Base-by-base conservation (phyloP, 139 green algal genomes). In the Mesotaenium endlicherianum region DNA sequence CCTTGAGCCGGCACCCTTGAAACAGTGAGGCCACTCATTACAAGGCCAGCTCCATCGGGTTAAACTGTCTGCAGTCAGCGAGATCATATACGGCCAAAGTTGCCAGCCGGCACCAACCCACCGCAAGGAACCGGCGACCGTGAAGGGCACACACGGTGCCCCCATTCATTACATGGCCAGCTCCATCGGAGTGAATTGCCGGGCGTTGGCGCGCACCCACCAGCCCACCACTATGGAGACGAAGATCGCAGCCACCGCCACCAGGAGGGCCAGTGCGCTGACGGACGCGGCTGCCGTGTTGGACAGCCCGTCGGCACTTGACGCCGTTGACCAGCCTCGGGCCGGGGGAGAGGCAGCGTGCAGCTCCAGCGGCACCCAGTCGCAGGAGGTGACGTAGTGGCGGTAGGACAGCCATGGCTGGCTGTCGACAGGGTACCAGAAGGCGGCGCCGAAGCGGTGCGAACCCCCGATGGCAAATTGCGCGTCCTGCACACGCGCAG, bases 191-290 rank as follows among this genome's bases (percentile, higher is more conserved):
- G 41, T 47, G 75, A 82, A 82, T 17, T 40, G 26, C 4, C 45
- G 40, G 2, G 40, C 44, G 26, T 82, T 69, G 42, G 75, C 75
- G 26, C 75, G 75, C 26, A 82, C 75, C 75, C 75, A 82, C 75
- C 75, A 82, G 16, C 75, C 47, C 41, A 82, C 47, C 30, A 82
- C 75, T 5, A 82, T 58, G 45, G 59, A 67, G 20, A 82, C 47
- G 71, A 82, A 82, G 26, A 82, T 50, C 6, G 75, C 75, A 2
- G 75, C 44, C 57, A 82, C 42, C 57, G 75, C 57, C 26, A 82
- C 31, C 44, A 82, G 47, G 26, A 82, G 26, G 20, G 75, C n/a
- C 75, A 82, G 59, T 31, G 39, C 75, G 40, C 53, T 68, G 20
- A 82, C 40, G 5, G 75, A 41, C 40, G 75, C 45, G 17, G 75